These are phyloP conservation scores for Boletus bicolor DNA, from an alignment of 768 basidiomycete genomes.

Conservation along the genomic window DNA sequence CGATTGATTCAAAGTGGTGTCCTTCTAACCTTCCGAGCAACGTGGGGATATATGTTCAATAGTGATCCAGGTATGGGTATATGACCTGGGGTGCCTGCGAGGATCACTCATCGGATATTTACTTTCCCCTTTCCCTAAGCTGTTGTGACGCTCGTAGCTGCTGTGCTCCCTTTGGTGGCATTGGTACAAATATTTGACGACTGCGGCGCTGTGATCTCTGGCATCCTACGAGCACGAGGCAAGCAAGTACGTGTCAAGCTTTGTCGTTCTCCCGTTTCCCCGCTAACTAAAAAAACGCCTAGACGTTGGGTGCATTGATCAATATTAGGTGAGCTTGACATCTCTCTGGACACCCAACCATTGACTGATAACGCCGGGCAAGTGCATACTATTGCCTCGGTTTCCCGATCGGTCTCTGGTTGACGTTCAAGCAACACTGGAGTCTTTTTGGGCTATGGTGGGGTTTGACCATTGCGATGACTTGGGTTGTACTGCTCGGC, in stretches of 20 bases:
- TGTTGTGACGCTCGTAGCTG: conserved; percentile 42
- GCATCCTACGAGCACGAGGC: conserved; percentile 80
- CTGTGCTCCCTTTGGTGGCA: conserved; percentile 72
- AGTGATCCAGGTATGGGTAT: conserved; percentile 45
- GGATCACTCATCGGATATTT: not conserved
- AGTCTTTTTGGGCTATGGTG: conserved; percentile 80
- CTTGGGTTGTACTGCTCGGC: conserved; percentile 10
- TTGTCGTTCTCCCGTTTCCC: not conserved
- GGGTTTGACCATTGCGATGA: conserved; percentile 59
- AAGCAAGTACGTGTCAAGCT: conserved; percentile 50
- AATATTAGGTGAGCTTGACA: conserved; percentile 57
- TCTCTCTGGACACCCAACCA: not conserved
- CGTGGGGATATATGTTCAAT: conserved; percentile 79
- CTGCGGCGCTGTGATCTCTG: conserved; percentile 63
- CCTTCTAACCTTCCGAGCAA: conserved; percentile 57
- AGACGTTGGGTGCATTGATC: conserved; percentile 75
- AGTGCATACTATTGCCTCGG: conserved; percentile 78
- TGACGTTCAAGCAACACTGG: conserved; percentile 61
- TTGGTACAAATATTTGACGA: conserved; percentile 85
- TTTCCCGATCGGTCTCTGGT: conserved; percentile 76
- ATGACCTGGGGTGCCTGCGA: not conserved
- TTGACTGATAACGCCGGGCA: not conserved
- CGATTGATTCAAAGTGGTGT: conserved; percentile 36
- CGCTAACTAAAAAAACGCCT: not conserved
- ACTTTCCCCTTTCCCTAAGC: conserved; percentile 6